Conservation (phyloP, 139 green algal species). For the Tetraselmis chui region DNA sequence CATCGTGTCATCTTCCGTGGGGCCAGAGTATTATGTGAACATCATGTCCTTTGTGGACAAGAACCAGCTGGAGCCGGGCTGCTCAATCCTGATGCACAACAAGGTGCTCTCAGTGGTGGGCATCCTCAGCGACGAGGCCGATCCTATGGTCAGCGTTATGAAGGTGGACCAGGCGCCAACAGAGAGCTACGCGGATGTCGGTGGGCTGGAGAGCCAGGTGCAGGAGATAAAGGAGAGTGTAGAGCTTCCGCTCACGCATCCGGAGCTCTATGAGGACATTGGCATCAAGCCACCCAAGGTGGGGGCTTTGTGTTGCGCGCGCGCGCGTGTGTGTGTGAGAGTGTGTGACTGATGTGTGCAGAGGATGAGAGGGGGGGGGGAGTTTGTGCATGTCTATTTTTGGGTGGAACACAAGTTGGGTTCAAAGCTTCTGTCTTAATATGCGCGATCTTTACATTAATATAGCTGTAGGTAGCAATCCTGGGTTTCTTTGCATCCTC, state of each 20-base stretch:
- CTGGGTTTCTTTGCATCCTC: too few relatives aligned
- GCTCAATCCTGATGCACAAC: slow-evolving; percentile 94
- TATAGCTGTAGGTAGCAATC: too few relatives aligned
- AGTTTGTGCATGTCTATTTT: too few relatives aligned
- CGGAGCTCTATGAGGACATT: slow-evolving; percentile 99
- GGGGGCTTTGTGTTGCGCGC: too few relatives aligned
- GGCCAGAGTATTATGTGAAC: slow-evolving; percentile 98
- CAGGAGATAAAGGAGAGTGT: slow-evolving; percentile 99
- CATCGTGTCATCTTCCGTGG: slow-evolving; percentile 90
- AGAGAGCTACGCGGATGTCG: slow-evolving; percentile 96
- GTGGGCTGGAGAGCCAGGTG: slow-evolving; percentile 89
- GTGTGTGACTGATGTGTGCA: too few relatives aligned
- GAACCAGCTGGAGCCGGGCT: slow-evolving; percentile 96
- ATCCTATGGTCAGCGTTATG: slow-evolving; percentile 99
- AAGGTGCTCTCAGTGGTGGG: slow-evolving; percentile 95
- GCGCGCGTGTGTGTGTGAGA: slow-evolving; percentile 5
- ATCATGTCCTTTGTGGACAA: slow-evolving; percentile 99
- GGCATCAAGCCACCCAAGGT: slow-evolving; percentile 98
- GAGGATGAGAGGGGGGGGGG: too few relatives aligned
- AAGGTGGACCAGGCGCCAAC: slow-evolving; percentile 97
- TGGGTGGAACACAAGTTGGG: too few relatives aligned
- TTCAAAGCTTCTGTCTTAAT: too few relatives aligned
- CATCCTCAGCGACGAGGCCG: slow-evolving; percentile 92
- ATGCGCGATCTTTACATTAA: too few relatives aligned
- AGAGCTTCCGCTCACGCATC: slow-evolving; percentile 96